Conservation (phyloP, 2,329 filamentous ascomycete species). For the Akanthomyces lecanii region DNA sequence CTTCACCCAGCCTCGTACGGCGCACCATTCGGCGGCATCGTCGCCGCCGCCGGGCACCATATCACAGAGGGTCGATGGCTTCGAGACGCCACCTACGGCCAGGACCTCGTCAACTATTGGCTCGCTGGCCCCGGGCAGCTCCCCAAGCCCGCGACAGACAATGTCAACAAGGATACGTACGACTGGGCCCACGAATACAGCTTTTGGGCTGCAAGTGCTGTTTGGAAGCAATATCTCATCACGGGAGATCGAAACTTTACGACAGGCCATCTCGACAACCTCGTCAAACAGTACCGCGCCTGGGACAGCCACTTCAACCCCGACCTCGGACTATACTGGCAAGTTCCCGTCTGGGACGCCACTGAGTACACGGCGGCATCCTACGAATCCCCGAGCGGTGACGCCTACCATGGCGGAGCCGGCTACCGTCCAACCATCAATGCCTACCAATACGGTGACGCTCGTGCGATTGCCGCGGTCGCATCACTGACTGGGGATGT, state of each 20-base stretch:
- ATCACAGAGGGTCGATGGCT: conserved; percentile 38
- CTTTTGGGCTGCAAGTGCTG: conserved; percentile 22
- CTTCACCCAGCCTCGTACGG: conserved; percentile 34
- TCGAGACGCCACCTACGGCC: conserved; percentile 33
- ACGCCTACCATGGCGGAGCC: conserved; percentile 34
- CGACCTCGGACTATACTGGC: conserved; percentile 37
- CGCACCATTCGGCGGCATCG: conserved; percentile 19
- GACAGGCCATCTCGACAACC: conserved; percentile 35
- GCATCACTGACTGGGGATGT: conserved; percentile 32
- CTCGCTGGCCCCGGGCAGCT: conserved; percentile 21
- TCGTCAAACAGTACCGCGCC: conserved; percentile 34
- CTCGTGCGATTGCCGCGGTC: conserved; percentile 35
- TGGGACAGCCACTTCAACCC: conserved; percentile 36
- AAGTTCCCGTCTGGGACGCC: conserved; percentile 39
- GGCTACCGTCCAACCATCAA: conserved; percentile 41
- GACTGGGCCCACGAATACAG: conserved; percentile 23
- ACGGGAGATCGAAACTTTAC: conserved; percentile 36
- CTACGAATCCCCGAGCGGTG: conserved; percentile 21
- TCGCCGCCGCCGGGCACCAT: conserved; percentile 33
- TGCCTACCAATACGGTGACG: conserved; percentile 41
- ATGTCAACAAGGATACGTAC: conserved; percentile 20
- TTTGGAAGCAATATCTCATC: conserved; percentile 28
- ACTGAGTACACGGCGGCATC: conserved; percentile 36
- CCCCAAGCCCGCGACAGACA: conserved; percentile 18
- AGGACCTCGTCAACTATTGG: conserved; percentile 30